phyloP scores from a whole-genome alignment of 768 basidiomycete genomes.

The Amanita rimosa region DNA sequence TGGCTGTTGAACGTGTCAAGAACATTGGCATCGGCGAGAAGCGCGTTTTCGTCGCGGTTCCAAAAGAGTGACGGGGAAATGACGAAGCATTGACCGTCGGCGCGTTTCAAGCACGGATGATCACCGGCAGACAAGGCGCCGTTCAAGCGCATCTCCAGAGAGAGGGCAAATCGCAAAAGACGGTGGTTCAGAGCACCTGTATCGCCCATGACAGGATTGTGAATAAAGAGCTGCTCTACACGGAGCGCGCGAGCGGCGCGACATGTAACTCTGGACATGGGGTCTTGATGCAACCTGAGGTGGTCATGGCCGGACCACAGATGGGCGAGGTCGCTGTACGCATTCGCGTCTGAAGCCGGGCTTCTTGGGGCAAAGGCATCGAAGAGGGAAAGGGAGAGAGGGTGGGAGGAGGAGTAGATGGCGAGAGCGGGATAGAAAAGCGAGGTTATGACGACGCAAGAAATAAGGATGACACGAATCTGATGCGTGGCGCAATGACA shows the following conservation, averaged over 20 bases:
- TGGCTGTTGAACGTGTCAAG: constrained; percentile 43
- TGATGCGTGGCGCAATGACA: constrained; percentile 86
- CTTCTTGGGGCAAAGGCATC: constrained; percentile 48
- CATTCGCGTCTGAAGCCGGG: constrained; percentile 38
- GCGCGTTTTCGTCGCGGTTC: constrained; percentile 44
- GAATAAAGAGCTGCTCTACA: constrained; percentile 67
- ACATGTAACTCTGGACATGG: constrained; percentile 62
- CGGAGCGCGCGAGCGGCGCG: constrained; percentile 59
- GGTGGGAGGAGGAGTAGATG: constrained; percentile 66
- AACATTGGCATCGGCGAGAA: constrained; percentile 45
- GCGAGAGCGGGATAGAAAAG: constrained; percentile 88
- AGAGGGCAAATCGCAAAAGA: constrained; percentile 51
- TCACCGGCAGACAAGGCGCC: constrained; percentile 24
- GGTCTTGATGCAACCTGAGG: constrained; percentile 58
- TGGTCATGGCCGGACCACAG: constrained; percentile 60
- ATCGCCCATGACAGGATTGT: constrained; percentile 35
- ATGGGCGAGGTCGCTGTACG: constrained; percentile 54
- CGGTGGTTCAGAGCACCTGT: constrained; percentile 47
- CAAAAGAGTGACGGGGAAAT: constrained; percentile 71
- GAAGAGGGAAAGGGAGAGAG: constrained; percentile 54
- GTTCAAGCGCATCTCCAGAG: constrained; percentile 51
- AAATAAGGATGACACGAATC: constrained; percentile 80
- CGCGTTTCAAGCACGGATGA: constrained; percentile 42
- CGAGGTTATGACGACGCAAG: constrained; percentile 78
- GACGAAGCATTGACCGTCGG: constrained; percentile 50